Evolutionary conservation across 768 basidiomycete species (phyloP).

Genomic region (Gloeostereum incarnatum): DNA sequence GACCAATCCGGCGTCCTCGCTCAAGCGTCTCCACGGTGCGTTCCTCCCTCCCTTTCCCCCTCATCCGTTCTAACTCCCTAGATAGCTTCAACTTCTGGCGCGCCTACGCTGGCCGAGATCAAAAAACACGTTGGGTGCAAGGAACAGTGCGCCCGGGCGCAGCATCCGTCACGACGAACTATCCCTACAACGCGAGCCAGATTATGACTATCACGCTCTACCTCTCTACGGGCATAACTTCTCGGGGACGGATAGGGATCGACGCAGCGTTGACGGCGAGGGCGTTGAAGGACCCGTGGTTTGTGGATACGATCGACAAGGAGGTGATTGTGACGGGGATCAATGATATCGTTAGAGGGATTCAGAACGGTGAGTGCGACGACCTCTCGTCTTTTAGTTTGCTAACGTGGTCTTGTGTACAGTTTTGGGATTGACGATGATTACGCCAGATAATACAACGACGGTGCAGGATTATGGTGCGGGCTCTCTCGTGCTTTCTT

Average conservation of each 20-base stretch:
- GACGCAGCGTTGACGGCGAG: conserved; percentile 38
- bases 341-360: conserved; percentile 33
- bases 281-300: conserved; percentile 46
- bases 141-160: conserved; percentile 57
- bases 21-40: conserved; percentile 43
- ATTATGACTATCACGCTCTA: conserved; percentile 59
- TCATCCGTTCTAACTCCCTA: no score
- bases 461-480: conserved; percentile 43
- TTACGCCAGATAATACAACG: conserved; percentile 52
- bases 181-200: conserved; percentile 44
- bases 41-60: no score
- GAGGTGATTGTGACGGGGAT: conserved; percentile 37
- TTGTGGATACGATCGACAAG: conserved; percentile 49
- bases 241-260: conserved; percentile 54
- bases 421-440: conserved; percentile 44
- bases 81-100: conserved; percentile 55
- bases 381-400: not conserved
- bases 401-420: conserved; percentile 1
- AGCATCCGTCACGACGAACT: conserved; percentile 32
- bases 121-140: conserved; percentile 45
- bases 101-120: conserved; percentile 35
- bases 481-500: conserved; percentile 5
- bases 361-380: conserved; percentile 27
- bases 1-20: conserved; percentile 48
- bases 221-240: conserved; percentile 52